Conservation (phyloP, 148 eudicot genomes). For the Rhododendron williamsianum region DNA sequence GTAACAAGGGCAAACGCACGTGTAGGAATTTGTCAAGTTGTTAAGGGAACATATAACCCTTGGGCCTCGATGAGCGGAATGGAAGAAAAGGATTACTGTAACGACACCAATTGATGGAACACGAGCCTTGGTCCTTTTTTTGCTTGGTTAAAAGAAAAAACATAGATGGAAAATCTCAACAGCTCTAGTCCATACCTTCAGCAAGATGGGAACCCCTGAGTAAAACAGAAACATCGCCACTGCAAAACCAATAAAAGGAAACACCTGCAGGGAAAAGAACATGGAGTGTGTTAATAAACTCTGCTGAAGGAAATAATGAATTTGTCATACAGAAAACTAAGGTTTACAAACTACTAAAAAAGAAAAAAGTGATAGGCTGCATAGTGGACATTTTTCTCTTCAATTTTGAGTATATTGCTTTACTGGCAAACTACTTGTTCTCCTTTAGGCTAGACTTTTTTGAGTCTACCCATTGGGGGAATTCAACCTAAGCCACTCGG, state of each 20-base stretch:
- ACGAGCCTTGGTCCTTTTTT: neutral
- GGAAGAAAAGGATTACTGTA: neutral
- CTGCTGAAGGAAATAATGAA: neutral
- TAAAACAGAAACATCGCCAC: conserved; percentile 83
- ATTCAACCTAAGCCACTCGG: neutral
- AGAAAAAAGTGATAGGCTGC: neutral
- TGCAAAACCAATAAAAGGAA: conserved; percentile 78
- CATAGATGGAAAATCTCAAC: neutral
- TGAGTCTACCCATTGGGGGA: neutral
- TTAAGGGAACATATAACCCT: neutral
- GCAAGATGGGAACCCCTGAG: conserved; percentile 71
- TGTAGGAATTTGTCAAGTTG: neutral
- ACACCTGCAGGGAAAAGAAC: conserved; percentile 29
- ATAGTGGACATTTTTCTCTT: neutral
- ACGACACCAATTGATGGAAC: neutral
- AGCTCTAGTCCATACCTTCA: conserved; percentile 48
- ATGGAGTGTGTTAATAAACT: neutral
- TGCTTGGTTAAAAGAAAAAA: neutral
- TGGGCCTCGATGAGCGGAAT: neutral
- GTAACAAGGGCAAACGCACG: neutral
- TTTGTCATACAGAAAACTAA: neutral
- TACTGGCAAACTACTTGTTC: neutral
- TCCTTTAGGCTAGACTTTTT: neutral
- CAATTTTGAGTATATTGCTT: neutral
- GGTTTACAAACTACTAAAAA: neutral